Conservation (phyloP, 352 stramenopile genomes). For the Phytophthora kernoviae region DNA sequence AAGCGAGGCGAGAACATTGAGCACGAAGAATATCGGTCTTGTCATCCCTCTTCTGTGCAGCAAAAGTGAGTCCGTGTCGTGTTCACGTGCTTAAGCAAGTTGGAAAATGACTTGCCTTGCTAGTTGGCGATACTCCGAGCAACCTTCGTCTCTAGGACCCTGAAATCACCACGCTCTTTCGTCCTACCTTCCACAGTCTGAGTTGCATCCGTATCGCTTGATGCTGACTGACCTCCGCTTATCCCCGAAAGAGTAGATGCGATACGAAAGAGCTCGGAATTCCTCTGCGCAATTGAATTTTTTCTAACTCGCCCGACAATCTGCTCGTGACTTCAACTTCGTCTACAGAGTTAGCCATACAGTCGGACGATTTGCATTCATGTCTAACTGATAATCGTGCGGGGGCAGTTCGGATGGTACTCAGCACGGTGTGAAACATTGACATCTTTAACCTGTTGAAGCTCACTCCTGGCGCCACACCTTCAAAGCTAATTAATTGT, state of each 20-base stretch:
- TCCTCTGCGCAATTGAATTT: neutral
- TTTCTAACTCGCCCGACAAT: neutral
- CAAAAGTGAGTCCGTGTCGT: neutral
- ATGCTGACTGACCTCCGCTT: neutral
- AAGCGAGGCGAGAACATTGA: slow-evolving; percentile 10
- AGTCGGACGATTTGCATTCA: neutral
- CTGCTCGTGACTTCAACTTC: neutral
- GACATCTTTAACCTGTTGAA: too few species aligned
- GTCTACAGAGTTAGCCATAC: neutral
- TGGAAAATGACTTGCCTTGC: slow-evolving; percentile 21
- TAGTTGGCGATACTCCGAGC: neutral
- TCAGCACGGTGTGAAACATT: neutral
- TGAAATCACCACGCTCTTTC: neutral
- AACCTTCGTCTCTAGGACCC: neutral
- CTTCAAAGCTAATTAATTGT: too few species aligned
- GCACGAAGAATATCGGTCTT: slow-evolving; percentile 2
- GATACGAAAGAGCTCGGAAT: neutral
- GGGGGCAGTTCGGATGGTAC: neutral
- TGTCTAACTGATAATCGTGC: neutral
- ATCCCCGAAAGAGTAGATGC: neutral
- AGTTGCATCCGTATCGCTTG: neutral
- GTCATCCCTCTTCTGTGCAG: slow-evolving; percentile 12
- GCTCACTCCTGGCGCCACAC: too few species aligned
- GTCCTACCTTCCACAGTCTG: neutral
- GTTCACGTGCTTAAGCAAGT: slow-evolving; percentile 13